Evolutionary conservation across 1,139 yeast species (phyloP), one percentile per base, ranked within the genome.

Genomic region (Geotrichum australiense): DNA sequence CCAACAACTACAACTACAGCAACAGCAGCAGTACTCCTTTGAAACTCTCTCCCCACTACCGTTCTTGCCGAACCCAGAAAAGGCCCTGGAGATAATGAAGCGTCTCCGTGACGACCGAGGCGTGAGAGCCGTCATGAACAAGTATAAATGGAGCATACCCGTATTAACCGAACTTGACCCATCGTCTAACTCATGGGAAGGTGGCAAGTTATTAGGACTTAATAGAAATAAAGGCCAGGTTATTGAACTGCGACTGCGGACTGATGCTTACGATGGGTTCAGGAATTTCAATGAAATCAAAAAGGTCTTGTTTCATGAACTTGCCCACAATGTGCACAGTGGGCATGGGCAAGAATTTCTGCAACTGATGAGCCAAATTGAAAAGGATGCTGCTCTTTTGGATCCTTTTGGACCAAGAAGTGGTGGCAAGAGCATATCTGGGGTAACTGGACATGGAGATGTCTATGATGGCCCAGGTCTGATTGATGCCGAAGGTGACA

Each of bases 161-260:
- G 48, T 58, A 3, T 48, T 66, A 28, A 58, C 68, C 0, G 70
- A 66, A 45, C 55, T 66, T 20, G 70, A 66, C 39, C 70, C 70
- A 0, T 58, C 64, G 2, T 47, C 59, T 14, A 60, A 62, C 46
- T 64, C 69, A 2, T 47, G 56, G 11, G 59, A 53, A 26, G 54
- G 54, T 21, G 48, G 51, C 29, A 42, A 56, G 33, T 40, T 53
- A 11, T 52, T 66, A 21, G 70, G 70, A 1, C 53, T 62, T 12
- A 66, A 66, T 46, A 50, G 58, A 30, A 59, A 61, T 47, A 49
- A 46, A 35, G 70, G 70, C n/a, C 56, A 58, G 44, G 55, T 53
- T 23, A 66, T 66, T 31, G 58, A 60, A 42, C 53, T 66, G 34
- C 57, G 70, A 8, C 52, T 66, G 8, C 52, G 70, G 23, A 66